These are phyloP conservation scores for Tetrahymena borealis DNA, from an alignment of 73 alveolate species.

Conservation along the genomic window DNA sequence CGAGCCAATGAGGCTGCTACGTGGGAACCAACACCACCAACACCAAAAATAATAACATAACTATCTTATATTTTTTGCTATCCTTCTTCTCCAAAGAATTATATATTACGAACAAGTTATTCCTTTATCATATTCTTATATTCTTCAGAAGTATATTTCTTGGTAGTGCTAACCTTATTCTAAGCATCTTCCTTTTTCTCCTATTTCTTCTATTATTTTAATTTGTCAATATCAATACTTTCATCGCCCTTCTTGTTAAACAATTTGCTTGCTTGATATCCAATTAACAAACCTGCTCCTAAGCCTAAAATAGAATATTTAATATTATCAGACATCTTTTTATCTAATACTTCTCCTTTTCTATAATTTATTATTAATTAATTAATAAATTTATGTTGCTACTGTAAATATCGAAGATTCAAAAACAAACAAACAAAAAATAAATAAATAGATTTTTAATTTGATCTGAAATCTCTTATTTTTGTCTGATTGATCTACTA, in stretches of 20 bases:
- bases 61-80: conserved; percentile 39
- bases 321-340: not conserved
- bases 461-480: no score
- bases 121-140: conserved; percentile 15
- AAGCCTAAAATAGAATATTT: not conserved
- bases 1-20: conserved; percentile 70
- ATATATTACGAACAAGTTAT: conserved; percentile 42
- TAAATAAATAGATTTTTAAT: no score
- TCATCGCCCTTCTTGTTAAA: not conserved
- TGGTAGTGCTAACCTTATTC: not conserved
- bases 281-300: not conserved
- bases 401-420: no score
- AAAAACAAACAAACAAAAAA: no score
- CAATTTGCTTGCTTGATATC: not conserved
- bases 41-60: conserved; percentile 78
- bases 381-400: no score
- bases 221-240: not conserved
- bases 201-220: not conserved
- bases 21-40: conserved; percentile 96
- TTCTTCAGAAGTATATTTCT: not conserved
- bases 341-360: no score
- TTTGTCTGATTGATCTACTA: no score
- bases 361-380: no score
- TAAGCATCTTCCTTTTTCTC: not conserved
- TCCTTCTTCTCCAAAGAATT: conserved; percentile 60